Conservation (phyloP, 495 filamentous ascomycete species). For the Apiosordaria backusii region DNA sequence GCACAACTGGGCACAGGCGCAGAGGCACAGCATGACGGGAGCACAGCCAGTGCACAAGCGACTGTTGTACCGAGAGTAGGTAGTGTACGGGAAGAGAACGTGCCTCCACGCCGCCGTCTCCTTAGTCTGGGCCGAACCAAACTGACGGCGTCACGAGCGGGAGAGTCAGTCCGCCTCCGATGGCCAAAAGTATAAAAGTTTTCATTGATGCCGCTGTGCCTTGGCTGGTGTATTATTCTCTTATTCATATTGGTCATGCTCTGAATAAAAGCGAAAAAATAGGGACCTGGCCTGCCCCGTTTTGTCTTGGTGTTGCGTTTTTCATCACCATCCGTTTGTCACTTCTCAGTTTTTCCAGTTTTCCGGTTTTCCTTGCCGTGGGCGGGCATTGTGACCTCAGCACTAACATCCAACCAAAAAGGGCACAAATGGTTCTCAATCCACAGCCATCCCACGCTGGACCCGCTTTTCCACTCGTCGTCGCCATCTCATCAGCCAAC, state of each 20-base stretch:
- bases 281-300: background rate
- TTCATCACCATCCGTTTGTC: constrained; percentile 4
- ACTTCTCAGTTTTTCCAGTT: background rate
- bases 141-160: background rate
- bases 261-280: background rate
- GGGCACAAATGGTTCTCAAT: background rate
- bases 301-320: constrained; percentile 4
- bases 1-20: background rate
- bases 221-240: no score
- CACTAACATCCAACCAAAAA: constrained; percentile 13
- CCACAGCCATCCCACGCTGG: constrained; percentile 8
- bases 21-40: no score
- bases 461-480: constrained; percentile 4
- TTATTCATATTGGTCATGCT: background rate
- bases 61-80: no score
- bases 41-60: no score
- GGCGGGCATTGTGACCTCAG: constrained; percentile 16
- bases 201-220: background rate
- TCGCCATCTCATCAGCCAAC: constrained; percentile 12
- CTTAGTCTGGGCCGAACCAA: background rate
- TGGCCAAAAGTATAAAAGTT: background rate
- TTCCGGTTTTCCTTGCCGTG: background rate
- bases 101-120: background rate
- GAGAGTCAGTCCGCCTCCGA: background rate
- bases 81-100: background rate